Percentiles rank a stretch among this genome's conserved stretches.
Evolutionary conservation across 257 asterid genomes (phyloP).

Genomic region (Solanum raphanifolium): DNA sequence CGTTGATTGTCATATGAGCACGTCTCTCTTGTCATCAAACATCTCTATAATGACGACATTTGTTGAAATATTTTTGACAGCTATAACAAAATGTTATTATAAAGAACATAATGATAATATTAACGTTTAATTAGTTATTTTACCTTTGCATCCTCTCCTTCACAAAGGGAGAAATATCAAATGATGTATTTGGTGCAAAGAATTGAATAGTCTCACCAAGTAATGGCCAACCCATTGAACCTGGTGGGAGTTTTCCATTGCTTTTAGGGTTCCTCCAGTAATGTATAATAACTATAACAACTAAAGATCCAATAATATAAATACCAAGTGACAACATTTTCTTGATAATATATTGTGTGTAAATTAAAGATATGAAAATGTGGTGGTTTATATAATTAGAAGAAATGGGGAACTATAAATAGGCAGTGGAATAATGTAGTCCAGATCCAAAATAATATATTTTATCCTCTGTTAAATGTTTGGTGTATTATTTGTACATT

Average conservation of each 20-base stretch:
- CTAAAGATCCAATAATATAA: neutral
- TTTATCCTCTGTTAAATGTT: no score
- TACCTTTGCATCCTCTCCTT: neutral
- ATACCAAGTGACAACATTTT: neutral
- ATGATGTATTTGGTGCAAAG: neutral
- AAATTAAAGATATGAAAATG: neutral
- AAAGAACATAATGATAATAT: no score
- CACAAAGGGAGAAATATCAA: neutral
- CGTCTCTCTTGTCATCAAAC: no score
- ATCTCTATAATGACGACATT: no score
- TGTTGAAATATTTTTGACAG: no score
- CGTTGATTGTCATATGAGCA: no score
- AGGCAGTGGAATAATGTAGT: no score
- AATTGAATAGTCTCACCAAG: no score
- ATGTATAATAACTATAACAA: neutral
- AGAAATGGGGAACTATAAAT: neutral
- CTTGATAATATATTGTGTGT: neutral
- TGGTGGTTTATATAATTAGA: neutral
- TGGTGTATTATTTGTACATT: no score
- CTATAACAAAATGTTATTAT: no score
- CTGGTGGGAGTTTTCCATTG: neutral
- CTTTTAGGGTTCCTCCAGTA: neutral
- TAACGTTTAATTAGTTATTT: no score
- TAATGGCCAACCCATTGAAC: neutral
- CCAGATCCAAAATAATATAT: no score